Base-by-base conservation (phyloP, 495 filamentous ascomycete genomes). In the Penicillium paradoxum region DNA sequence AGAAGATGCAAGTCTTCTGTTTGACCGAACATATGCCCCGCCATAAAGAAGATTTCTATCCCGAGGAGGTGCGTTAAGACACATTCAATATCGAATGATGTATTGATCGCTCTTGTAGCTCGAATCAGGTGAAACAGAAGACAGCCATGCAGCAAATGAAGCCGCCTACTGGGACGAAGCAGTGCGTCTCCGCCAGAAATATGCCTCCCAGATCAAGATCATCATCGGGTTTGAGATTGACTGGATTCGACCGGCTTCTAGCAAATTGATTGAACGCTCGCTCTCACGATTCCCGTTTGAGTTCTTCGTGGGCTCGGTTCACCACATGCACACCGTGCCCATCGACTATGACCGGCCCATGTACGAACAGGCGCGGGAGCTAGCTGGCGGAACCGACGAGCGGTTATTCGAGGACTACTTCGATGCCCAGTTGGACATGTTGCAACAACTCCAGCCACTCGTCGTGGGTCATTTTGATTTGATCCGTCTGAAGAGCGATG, bases 21-120 rank as follows among this genome's bases (percentile, higher is more conserved):
- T 71, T 97, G 48, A 97, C 93, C n/a, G 93, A 98, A 75, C 95
- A 98, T 71, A 96, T 97, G 84, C 89, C 90, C 10, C 87, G 92
- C 51, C 68, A 76, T 7, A 59, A 79, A 49, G 75, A 80, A 49
- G 93, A 97, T 70, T 76, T 93, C 38, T 97, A 97, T 59, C 95
- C 95, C 0, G 92, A 96, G 75, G 93, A 98, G 76, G 90, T 92
- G 60, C 46, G 65, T 65, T 38, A 27, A 6, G n/a, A 13, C 27
- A 30, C 36, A 14, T 25, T 9, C 40, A 37, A 27, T 32, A 6
- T 27, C 19, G 3, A 44, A 14, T 6, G 3, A 14, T 32, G 25
- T n/a, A 27, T 15, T 40, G 17, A 38, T 36, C 33, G 51, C 50
- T 48, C 27, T 18, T 57, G 11, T 19, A 80, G 72, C 66, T 73